phyloP scores from a whole-genome alignment of 2,329 filamentous ascomycete genomes.

The Colletotrichum sp. region DNA sequence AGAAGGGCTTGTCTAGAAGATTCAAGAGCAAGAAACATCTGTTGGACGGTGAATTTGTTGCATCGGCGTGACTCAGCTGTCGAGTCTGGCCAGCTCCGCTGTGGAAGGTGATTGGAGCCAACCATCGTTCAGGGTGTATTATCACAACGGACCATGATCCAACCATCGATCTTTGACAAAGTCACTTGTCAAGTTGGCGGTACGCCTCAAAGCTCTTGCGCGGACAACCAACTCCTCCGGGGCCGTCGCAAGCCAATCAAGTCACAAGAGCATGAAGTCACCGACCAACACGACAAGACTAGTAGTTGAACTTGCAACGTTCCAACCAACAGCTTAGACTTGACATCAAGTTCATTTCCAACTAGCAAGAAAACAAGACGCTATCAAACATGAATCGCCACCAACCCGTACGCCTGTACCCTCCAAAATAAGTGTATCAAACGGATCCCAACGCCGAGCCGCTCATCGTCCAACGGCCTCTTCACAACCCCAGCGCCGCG shows the following conservation, averaged over 20 bases:
- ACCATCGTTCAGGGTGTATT: neutral
- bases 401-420: neutral
- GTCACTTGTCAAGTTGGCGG: neutral
- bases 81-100: rapidly evolving
- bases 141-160: neutral
- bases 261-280: neutral
- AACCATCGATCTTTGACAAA: neutral
- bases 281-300: neutral
- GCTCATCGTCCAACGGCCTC: neutral
- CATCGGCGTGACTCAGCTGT: neutral
- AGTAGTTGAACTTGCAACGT: neutral
- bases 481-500: conserved; percentile 31
- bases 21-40: neutral
- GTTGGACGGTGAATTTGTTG: neutral
- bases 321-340: neutral
- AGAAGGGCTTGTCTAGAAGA: neutral
- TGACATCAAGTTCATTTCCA: neutral
- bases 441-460: neutral
- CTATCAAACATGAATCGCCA: neutral
- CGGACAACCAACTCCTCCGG: neutral
- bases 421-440: neutral
- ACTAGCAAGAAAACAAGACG: neutral
- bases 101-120: neutral
- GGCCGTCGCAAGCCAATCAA: neutral
- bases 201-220: neutral